Conservation (phyloP, 139 green algal genomes). For the Chlamydomonas incerta region DNA sequence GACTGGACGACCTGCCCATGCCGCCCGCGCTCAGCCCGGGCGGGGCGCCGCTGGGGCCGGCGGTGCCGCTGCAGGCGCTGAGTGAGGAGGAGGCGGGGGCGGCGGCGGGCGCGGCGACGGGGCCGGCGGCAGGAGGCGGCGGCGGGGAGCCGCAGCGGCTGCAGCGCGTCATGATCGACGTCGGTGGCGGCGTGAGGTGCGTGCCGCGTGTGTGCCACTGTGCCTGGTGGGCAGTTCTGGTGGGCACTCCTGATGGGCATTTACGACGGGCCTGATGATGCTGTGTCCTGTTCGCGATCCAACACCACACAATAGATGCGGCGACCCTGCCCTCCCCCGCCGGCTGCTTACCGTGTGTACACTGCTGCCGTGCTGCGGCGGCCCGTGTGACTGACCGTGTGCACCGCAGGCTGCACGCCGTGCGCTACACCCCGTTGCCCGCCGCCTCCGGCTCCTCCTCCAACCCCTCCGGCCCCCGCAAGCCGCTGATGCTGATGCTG, state of each 20-base stretch:
- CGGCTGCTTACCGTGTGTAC: background rate
- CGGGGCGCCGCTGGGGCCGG: too few relatives aligned
- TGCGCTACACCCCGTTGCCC: constrained; percentile 20
- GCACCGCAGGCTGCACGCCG: constrained; percentile 59
- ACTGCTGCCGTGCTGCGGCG: too few relatives aligned
- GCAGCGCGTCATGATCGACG: constrained; percentile 21
- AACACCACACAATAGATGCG: too few relatives aligned
- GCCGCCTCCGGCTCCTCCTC: background rate
- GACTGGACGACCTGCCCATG: background rate
- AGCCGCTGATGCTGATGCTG: constrained; percentile 71
- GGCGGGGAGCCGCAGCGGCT: background rate
- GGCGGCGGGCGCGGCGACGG: too few relatives aligned
- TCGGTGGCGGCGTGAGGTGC: constrained; percentile 32
- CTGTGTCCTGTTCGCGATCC: too few relatives aligned
- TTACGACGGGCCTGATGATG: too few relatives aligned
- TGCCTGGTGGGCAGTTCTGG: too few relatives aligned
- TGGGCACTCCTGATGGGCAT: too few relatives aligned
- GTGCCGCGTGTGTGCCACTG: too few relatives aligned
- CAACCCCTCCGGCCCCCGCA: constrained; percentile 46
- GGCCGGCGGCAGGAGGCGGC: too few relatives aligned
- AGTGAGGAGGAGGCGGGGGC: background rate
- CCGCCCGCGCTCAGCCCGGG: background rate
- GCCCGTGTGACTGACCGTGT: too few relatives aligned
- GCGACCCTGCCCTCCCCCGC: too few relatives aligned
- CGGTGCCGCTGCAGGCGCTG: background rate